Evolutionary conservation across 108 stramenopile species (phyloP).

Genomic region (Skeletonema costatum): DNA sequence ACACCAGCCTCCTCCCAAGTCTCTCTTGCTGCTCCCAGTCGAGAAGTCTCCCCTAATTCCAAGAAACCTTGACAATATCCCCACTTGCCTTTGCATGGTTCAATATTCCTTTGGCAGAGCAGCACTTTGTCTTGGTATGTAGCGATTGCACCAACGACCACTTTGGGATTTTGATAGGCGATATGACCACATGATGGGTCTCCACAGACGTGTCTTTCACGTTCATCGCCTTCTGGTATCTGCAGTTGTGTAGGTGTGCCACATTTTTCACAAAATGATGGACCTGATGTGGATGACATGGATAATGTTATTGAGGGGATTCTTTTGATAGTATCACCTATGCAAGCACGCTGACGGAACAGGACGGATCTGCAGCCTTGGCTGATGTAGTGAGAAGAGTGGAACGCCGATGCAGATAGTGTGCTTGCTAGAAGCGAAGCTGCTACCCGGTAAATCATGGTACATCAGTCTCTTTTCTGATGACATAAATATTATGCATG

Average conservation of each 20-base stretch:
- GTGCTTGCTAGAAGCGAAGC: conserved; percentile 14
- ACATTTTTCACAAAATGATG: conserved; percentile 41
- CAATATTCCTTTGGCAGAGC: conserved; percentile 44
- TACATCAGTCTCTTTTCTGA: no score
- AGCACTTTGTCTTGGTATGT: conserved; percentile 35
- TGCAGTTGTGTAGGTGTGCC: conserved; percentile 29
- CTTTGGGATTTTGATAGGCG: conserved; percentile 38
- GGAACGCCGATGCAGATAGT: conserved; percentile 3
- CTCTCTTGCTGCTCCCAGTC: conserved; percentile 48
- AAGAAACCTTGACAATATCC: conserved; percentile 49
- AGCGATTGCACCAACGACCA: conserved; percentile 39
- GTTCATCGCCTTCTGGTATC: conserved; percentile 45
- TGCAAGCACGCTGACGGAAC: neutral
- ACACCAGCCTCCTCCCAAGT: conserved; percentile 51
- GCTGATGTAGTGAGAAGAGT: conserved; percentile 7
- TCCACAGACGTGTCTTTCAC: conserved; percentile 37
- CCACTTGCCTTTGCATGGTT: conserved; percentile 51
- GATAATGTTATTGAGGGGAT: neutral
- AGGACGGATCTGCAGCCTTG: neutral
- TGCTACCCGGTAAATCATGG: conserved; percentile 5
- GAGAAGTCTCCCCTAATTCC: conserved; percentile 44
- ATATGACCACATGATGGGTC: conserved; percentile 26
- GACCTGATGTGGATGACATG: neutral
- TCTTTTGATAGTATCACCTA: neutral
- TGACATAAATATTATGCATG: no score